A percentile compares a stretch with the other conserved stretches of the same genome.
Evolutionary conservation across 2,329 filamentous ascomycete genomes (phyloP).

Genomic region (Cryphonectria naterciae): DNA sequence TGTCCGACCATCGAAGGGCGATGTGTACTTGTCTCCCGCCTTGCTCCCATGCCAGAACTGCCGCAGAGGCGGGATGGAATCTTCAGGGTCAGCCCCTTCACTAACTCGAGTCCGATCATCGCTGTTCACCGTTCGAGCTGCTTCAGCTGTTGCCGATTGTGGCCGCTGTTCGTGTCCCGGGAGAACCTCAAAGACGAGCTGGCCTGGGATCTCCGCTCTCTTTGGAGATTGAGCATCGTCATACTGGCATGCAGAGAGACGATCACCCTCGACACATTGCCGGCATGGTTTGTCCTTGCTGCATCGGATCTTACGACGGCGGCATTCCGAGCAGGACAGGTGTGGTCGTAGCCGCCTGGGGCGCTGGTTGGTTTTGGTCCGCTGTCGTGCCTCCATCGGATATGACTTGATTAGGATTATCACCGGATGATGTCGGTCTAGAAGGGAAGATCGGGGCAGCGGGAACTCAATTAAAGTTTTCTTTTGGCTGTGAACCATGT

Average conservation of each 20-base stretch:
- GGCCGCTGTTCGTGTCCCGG: not conserved
- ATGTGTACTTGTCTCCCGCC: constrained; percentile 20
- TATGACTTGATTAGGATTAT: constrained; percentile 18
- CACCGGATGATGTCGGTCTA: not conserved
- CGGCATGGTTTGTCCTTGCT: constrained; percentile 46
- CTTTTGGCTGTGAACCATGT: not conserved
- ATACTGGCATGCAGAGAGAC: constrained; percentile 8
- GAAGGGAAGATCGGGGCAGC: not conserved
- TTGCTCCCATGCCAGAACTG: constrained; percentile 25
- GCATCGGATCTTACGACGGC: constrained; percentile 50
- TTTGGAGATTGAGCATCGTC: not conserved
- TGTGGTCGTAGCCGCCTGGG: constrained; percentile 20
- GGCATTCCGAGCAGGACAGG: constrained; percentile 44
- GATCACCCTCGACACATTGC: constrained; percentile 41
- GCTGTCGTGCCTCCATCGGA: constrained; percentile 24
- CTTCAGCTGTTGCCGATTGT: not conserved
- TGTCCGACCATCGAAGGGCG: constrained; percentile 9
- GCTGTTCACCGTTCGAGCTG: not conserved
- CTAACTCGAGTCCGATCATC: not conserved
- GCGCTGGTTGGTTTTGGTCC: constrained; percentile 2
- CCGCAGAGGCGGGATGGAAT: constrained; percentile 10
- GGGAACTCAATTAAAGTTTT: constrained; percentile 3
- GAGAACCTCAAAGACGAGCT: constrained; percentile 12
- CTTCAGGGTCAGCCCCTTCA: not conserved
- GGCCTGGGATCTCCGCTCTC: constrained; percentile 1